Evolutionary conservation across 202 grass and related monocot species (phyloP).

Genomic region (Setaria viridis): DNA sequence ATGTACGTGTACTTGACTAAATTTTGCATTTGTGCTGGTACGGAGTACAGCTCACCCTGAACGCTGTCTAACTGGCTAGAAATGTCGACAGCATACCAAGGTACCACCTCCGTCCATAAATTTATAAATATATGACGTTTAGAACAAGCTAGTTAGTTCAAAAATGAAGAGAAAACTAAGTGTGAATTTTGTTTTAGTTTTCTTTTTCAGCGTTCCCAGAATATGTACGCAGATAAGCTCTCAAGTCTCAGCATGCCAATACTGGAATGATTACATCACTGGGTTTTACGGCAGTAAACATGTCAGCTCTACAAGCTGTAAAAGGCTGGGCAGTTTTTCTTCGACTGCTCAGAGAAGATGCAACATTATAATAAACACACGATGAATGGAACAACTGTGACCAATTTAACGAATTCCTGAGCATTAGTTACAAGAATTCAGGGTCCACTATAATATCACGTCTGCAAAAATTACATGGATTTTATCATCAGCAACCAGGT

Average conservation of each 20-base stretch:
- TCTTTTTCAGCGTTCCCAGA: not conserved
- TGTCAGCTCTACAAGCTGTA: not conserved
- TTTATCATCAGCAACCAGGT: not conserved
- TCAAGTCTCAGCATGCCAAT: not conserved
- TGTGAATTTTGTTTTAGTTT: too few relatives aligned
- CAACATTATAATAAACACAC: not conserved
- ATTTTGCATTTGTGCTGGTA: too few relatives aligned
- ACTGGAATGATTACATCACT: not conserved
- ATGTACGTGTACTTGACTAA: too few relatives aligned
- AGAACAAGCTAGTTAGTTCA: too few relatives aligned
- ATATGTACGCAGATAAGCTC: not conserved
- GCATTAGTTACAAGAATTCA: conserved; percentile 24
- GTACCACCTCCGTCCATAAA: too few relatives aligned
- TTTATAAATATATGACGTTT: too few relatives aligned
- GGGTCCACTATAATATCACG: not conserved
- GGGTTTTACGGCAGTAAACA: not conserved
- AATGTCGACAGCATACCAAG: not conserved
- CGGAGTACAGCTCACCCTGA: too few relatives aligned
- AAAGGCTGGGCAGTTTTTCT: not conserved
- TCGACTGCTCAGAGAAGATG: not conserved
- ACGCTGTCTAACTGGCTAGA: too few relatives aligned
- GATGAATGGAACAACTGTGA: not conserved
- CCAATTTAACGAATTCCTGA: conserved; percentile 8
- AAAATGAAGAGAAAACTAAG: too few relatives aligned
- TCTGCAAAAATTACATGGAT: conserved; percentile 29